phyloP scores from a whole-genome alignment of 2,329 filamentous ascomycete species.

The Didymella pomorum region DNA sequence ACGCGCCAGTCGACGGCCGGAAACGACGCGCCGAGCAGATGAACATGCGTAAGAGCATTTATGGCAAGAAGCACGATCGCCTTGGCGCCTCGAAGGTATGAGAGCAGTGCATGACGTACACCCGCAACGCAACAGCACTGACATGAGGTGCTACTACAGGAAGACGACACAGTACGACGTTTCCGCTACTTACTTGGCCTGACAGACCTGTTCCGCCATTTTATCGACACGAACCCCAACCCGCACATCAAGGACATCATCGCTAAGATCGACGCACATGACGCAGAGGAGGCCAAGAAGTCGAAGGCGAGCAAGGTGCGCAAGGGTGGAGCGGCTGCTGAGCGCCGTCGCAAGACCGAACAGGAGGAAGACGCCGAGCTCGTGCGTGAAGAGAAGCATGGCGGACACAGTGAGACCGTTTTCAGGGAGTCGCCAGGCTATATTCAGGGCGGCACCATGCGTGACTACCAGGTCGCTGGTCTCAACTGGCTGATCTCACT shows the following conservation, averaged over 20 bases:
- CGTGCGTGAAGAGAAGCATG: conserved; percentile 84
- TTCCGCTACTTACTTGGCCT: conserved; percentile 95
- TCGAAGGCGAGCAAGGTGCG: conserved; percentile 77
- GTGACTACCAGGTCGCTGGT: conserved; percentile 94
- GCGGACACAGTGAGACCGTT: conserved; percentile 78
- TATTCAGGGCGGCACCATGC: conserved; percentile 83
- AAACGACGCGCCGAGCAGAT: conserved; percentile 87
- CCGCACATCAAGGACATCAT: conserved; percentile 94
- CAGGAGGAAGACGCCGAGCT: conserved; percentile 97
- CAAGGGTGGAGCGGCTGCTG: conserved; percentile 82
- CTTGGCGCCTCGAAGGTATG: conserved; percentile 90
- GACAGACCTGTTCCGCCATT: conserved; percentile 97
- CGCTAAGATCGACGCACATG: conserved; percentile 91
- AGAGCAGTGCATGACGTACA: conserved; percentile 6
- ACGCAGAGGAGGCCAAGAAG: conserved; percentile 73
- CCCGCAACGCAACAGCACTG: conserved; percentile 9
- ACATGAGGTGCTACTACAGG: conserved; percentile 60
- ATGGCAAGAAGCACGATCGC: conserved; percentile 93
- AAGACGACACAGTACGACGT: conserved; percentile 92
- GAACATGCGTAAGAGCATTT: conserved; percentile 87
- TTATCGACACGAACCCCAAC: conserved; percentile 97
- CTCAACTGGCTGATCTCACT: conserved; percentile 98
- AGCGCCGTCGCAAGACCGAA: conserved; percentile 86
- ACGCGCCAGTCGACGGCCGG: conserved; percentile 75
- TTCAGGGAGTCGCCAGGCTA: conserved; percentile 95